Evolutionary conservation across 108 stramenopile genomes (phyloP).

Genomic region (Conticribra weissflogii): DNA sequence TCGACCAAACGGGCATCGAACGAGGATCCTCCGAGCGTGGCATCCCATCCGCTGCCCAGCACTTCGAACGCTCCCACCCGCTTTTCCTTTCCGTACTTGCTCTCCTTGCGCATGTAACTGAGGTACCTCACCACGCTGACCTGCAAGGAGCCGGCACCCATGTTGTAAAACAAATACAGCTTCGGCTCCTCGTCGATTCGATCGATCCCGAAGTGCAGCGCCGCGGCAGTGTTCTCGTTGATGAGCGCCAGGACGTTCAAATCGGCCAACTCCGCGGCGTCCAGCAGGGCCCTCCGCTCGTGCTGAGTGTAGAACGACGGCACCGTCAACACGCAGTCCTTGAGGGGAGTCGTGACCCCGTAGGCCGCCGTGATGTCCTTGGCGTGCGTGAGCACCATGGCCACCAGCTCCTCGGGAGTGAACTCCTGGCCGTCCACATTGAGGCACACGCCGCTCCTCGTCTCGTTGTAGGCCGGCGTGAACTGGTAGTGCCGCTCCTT

Average conservation of each 20-base stretch:
- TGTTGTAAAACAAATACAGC: slow-evolving; percentile 96
- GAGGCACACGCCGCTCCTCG: slow-evolving; percentile 70
- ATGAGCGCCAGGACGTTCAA: slow-evolving; percentile 95
- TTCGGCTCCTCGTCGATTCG: slow-evolving; percentile 82
- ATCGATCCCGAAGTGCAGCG: slow-evolving; percentile 97
- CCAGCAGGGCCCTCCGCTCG: slow-evolving; percentile 92
- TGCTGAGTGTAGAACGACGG: slow-evolving; percentile 95
- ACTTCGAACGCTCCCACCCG: slow-evolving; percentile 93
- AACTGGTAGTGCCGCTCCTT: slow-evolving; percentile 81
- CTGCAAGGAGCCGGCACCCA: slow-evolving; percentile 93
- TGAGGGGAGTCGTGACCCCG: slow-evolving; percentile 70
- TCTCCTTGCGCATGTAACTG: slow-evolving; percentile 66
- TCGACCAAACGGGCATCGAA: slow-evolving; percentile 93
- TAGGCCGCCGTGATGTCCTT: slow-evolving; percentile 91
- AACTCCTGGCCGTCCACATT: slow-evolving; percentile 73
- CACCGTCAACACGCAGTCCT: slow-evolving; percentile 95
- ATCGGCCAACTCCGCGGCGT: slow-evolving; percentile 94
- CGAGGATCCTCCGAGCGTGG: slow-evolving; percentile 85
- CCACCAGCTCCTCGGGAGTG: slow-evolving; percentile 96
- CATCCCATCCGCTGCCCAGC: slow-evolving; percentile 94
- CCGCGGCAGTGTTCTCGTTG: slow-evolving; percentile 98
- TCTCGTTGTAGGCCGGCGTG: slow-evolving; percentile 80
- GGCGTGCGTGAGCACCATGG: slow-evolving; percentile 95
- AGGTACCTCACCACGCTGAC: slow-evolving; percentile 85
- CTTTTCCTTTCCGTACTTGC: slow-evolving; percentile 82